Percentiles rank a stretch among this genome's conserved stretches.
phyloP scores from a whole-genome alignment of 2,329 filamentous ascomycete species.

The Parafenestella ontariensis region DNA sequence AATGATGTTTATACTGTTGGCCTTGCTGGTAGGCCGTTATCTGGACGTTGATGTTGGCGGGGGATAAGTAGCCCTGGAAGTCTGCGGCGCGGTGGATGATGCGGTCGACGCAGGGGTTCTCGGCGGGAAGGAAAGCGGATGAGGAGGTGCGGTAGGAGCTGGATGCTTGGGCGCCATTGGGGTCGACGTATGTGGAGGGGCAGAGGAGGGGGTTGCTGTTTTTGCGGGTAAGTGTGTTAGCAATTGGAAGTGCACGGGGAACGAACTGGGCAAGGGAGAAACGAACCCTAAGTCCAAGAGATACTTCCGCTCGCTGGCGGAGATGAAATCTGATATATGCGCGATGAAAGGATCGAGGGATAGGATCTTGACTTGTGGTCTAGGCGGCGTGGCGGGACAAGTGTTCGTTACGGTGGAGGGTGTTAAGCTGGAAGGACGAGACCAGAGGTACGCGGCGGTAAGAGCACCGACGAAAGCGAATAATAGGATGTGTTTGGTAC shows the following conservation, averaged over 20 bases:
- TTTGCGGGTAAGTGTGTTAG: not conserved
- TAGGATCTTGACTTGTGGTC: not conserved
- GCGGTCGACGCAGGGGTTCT: constrained; percentile 26
- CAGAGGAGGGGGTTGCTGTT: constrained; percentile 6
- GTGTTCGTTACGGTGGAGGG: too few relatives aligned
- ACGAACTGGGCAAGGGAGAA: not conserved
- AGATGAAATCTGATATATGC: constrained; percentile 3
- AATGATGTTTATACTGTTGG: constrained; percentile 4
- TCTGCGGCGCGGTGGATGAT: constrained; percentile 24
- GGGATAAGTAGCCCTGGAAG: constrained; percentile 1
- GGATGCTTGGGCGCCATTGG: constrained; percentile 17
- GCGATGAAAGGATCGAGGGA: constrained; percentile 2
- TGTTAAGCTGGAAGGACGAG: not conserved
- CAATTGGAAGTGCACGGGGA: too few relatives aligned
- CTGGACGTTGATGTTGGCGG: constrained; percentile 1
- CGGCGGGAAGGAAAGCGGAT: constrained; percentile 23
- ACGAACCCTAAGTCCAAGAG: not conserved
- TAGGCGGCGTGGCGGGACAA: not conserved
- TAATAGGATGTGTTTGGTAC: not conserved
- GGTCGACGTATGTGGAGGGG: constrained; percentile 17
- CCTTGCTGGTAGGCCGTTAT: constrained; percentile 3
- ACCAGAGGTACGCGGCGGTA: not conserved
- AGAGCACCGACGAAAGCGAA: not conserved
- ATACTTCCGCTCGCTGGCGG: constrained; percentile 1
- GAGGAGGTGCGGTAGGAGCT: constrained; percentile 28